Evolutionary conservation across 129 eudicot species (phyloP).

Genomic region (Escallonia rubra): DNA sequence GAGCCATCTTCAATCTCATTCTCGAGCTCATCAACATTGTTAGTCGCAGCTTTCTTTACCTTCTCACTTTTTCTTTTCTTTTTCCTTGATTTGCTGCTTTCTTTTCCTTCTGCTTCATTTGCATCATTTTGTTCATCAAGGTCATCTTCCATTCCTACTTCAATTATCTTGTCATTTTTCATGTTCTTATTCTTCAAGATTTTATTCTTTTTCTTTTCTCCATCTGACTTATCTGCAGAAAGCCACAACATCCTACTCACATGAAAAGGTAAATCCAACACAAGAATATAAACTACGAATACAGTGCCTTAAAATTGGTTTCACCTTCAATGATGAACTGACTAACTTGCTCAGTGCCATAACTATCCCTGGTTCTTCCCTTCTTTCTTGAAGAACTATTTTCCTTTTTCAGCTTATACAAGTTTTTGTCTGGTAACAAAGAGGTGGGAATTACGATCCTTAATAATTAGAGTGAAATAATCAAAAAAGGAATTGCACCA

Average conservation of each 20-base stretch:
- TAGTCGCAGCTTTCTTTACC: conserved; percentile 12
- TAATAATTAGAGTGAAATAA: not conserved
- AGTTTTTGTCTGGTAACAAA: conserved; percentile 1
- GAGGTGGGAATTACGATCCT: not conserved
- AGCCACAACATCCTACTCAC: not conserved
- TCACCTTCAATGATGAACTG: conserved; percentile 14
- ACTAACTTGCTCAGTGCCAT: not conserved
- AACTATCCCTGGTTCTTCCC: not conserved
- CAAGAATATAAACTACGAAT: not conserved
- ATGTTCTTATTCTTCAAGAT: conserved; percentile 25
- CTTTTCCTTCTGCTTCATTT: conserved; percentile 15
- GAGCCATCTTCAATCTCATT: conserved; percentile 21
- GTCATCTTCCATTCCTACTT: conserved; percentile 9
- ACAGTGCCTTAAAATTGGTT: not conserved
- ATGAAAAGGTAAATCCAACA: not conserved
- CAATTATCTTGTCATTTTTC: conserved; percentile 13
- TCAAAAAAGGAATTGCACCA: not conserved
- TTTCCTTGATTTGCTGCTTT: conserved; percentile 26
- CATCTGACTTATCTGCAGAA: conserved; percentile 20
- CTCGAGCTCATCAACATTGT: conserved; percentile 2
- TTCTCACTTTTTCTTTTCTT: conserved; percentile 30
- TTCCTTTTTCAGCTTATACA: not conserved
- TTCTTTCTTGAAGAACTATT: conserved; percentile 1
- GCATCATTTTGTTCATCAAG: conserved; percentile 9
- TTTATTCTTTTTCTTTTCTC: conserved; percentile 27